Conservation (phyloP, 23 red algal species). For the Gracilaria domingensis region DNA sequence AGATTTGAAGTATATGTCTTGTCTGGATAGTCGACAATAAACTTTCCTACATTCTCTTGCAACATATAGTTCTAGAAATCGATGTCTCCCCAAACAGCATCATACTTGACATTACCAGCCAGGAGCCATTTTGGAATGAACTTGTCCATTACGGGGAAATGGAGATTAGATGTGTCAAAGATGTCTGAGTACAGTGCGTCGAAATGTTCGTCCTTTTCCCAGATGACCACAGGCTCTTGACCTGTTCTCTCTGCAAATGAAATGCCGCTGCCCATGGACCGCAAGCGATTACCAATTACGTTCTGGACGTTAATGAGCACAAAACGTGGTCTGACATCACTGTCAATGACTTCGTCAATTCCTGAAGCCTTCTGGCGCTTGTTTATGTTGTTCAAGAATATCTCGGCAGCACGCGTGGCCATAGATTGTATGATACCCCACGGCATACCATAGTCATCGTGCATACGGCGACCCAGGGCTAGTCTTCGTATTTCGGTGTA, state of each 20-base stretch:
- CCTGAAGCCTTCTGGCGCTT: slow-evolving; percentile 11
- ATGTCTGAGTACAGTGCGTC: slow-evolving; percentile 54
- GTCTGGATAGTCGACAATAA: slow-evolving; percentile 56
- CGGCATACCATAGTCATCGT: slow-evolving; percentile 68
- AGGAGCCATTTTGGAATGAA: slow-evolving; percentile 57
- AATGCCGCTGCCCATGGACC: slow-evolving; percentile 74
- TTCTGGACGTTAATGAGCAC: slow-evolving; percentile 82
- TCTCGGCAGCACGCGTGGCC: slow-evolving; percentile 31
- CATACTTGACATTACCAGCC: slow-evolving; percentile 49
- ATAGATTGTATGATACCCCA: slow-evolving; percentile 73
- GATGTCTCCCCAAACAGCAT: slow-evolving; percentile 69
- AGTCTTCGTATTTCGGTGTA: slow-evolving; percentile 43
- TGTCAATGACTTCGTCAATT: slow-evolving; percentile 38
- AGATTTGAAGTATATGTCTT: slow-evolving; percentile 80
- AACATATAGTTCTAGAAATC: slow-evolving; percentile 85
- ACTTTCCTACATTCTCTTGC: slow-evolving; percentile 42
- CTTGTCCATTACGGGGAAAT: slow-evolving; percentile 47
- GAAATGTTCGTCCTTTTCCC: slow-evolving; percentile 84
- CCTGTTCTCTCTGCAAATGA: slow-evolving; percentile 66
- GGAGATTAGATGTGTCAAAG: slow-evolving; percentile 48
- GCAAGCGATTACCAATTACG: slow-evolving; percentile 88
- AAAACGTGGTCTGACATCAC: slow-evolving; percentile 44
- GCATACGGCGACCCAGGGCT: slow-evolving; percentile 59
- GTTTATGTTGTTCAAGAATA: slow-evolving; percentile 35
- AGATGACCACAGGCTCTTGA: slow-evolving; percentile 64